phyloP scores from a whole-genome alignment of 331 rosid genomes.

The Arachis monticola region DNA sequence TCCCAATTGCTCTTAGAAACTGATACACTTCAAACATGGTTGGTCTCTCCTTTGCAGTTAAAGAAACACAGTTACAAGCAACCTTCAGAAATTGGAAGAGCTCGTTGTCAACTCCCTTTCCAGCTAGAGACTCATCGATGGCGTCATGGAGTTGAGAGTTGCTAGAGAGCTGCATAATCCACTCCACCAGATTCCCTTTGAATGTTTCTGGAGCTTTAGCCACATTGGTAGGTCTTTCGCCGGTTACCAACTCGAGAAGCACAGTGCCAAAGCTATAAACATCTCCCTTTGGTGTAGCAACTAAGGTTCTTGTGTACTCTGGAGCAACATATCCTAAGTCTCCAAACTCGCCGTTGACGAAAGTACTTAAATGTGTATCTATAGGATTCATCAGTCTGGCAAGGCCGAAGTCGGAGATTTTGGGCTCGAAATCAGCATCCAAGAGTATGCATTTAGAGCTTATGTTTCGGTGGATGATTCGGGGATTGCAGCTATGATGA shows the following conservation, averaged over 20 bases:
- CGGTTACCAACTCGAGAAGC: conserved; percentile 93
- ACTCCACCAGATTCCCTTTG: conserved; percentile 86
- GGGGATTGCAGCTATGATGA: conserved; percentile 97
- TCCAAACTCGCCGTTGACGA: conserved; percentile 95
- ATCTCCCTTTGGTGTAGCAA: conserved; percentile 96
- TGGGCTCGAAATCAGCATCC: conserved; percentile 84
- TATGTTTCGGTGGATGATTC: conserved; percentile 90
- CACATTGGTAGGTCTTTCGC: conserved; percentile 77
- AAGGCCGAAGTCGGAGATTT: conserved; percentile 94
- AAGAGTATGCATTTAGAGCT: conserved; percentile 91
- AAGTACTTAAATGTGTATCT: conserved; percentile 95
- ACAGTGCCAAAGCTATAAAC: conserved; percentile 89
- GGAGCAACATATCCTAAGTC: conserved; percentile 98
- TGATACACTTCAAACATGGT: conserved; percentile 98
- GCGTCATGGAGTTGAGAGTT: conserved; percentile 60
- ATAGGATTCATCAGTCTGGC: conserved; percentile 95
- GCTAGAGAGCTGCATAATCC: conserved; percentile 63
- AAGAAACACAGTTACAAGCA: conserved; percentile 69
- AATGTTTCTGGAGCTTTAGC: conserved; percentile 80
- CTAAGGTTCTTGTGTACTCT: conserved; percentile 82
- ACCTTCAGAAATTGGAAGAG: conserved; percentile 92
- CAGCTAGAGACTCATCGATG: conserved; percentile 62
- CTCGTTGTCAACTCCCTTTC: conserved; percentile 71
- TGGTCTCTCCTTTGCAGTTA: conserved; percentile 82
- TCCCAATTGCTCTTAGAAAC: conserved; percentile 84